Evolutionary conservation across 192 early-diverging fungal genomes (phyloP).

Genomic region (Diversispora epigaea): DNA sequence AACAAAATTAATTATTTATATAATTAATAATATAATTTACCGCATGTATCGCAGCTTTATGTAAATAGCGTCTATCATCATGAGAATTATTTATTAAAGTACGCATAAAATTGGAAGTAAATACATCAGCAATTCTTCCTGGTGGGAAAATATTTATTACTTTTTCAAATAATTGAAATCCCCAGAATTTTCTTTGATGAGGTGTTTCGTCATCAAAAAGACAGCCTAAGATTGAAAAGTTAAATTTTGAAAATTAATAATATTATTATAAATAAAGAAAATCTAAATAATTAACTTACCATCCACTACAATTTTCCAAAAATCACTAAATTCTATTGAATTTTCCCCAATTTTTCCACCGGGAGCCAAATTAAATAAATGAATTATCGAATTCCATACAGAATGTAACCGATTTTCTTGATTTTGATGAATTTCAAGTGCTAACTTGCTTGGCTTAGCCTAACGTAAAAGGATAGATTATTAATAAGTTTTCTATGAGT

Average conservation of each 20-base stretch:
- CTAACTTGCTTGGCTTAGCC: not conserved
- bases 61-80: constrained; percentile 70
- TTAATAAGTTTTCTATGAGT: not conserved
- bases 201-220: constrained; percentile 71
- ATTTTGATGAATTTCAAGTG: not conserved
- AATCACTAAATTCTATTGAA: constrained; percentile 63
- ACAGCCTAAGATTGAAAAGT: constrained; percentile 49
- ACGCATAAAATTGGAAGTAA: constrained; percentile 83
- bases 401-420: constrained; percentile 68
- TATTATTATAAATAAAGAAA: not conserved
- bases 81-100: constrained; percentile 83
- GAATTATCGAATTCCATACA: constrained; percentile 9
- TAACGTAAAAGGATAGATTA: not conserved
- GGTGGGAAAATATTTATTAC: constrained; percentile 55
- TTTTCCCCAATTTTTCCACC: not conserved
- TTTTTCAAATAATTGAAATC: constrained; percentile 79
- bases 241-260: not conserved
- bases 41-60: constrained; percentile 74
- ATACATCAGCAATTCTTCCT: constrained; percentile 66
- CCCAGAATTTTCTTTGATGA: constrained; percentile 88
- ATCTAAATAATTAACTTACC: constrained; percentile 41
- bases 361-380: not conserved
- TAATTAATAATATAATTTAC: constrained; percentile 41
- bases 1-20: not conserved
- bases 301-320: constrained; percentile 82